Evolutionary conservation across 225 moss, liverwort and hornwort species (phyloP).

Genomic region (Takakia lepidozioides): DNA sequence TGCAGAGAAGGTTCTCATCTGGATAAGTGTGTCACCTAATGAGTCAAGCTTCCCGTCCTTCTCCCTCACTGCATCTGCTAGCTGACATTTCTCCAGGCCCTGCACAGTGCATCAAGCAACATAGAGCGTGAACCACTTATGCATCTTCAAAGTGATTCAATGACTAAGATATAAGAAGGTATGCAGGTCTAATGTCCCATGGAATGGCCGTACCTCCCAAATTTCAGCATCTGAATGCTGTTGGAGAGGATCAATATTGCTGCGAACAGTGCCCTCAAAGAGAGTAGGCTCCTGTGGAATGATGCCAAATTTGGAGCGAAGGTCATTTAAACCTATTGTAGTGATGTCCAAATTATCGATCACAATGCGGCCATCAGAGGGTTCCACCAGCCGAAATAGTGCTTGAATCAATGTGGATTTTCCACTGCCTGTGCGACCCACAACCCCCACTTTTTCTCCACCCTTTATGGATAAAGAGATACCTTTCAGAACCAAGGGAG

Average conservation of each 20-base stretch:
- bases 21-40: conserved; percentile 23
- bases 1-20: too few species aligned
- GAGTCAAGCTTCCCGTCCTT: conserved; percentile 27
- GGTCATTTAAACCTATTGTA: conserved; percentile 28
- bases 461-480: conserved; percentile 22
- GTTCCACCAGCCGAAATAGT: conserved; percentile 32
- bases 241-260: conserved; percentile 28
- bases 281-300: conserved; percentile 31
- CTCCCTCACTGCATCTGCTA: conserved; percentile 18
- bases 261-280: conserved; percentile 31
- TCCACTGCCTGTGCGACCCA: conserved; percentile 30
- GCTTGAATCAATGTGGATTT: conserved; percentile 29
- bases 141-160: too few species aligned
- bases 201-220: conserved; percentile 21
- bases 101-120: neutral
- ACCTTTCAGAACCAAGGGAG: conserved; percentile 25
- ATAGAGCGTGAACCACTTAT: too few species aligned
- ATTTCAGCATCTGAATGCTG: conserved; percentile 26
- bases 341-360: conserved; percentile 30
- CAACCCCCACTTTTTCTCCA: conserved; percentile 34
- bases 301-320: conserved; percentile 29
- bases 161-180: too few species aligned
- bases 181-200: too few species aligned
- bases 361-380: conserved; percentile 21
- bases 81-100: conserved; percentile 32